Conservation (phyloP, 176 grass and related monocot species). For the Coix lacrymajobi region DNA sequence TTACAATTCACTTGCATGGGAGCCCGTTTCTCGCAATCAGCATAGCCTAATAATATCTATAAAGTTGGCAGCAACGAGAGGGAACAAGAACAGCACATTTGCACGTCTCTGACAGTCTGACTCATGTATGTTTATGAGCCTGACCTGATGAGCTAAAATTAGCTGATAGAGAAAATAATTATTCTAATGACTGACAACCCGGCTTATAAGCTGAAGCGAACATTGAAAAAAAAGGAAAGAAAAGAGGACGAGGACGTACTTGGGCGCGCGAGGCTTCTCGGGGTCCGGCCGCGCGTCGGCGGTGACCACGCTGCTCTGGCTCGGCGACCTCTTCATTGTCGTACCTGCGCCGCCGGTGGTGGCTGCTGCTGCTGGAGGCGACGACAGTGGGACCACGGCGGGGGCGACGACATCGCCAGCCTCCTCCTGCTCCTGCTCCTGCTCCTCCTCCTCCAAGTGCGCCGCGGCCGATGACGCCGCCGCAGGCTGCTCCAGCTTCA, state of each 20-base stretch:
- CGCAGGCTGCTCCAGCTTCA: conserved; percentile 43
- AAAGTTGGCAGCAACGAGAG: not conserved
- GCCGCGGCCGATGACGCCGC: not conserved
- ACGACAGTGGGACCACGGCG: not conserved
- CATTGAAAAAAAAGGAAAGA: no score
- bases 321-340: conserved; percentile 42
- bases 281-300: conserved; percentile 31
- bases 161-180: no score
- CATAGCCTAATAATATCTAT: not conserved
- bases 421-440: not conserved
- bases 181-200: no score
- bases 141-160: no score
- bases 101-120: not conserved
- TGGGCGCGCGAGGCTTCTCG: conserved; percentile 59
- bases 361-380: not conserved
- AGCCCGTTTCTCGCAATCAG: not conserved
- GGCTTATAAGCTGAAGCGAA: no score
- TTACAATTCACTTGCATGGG: no score
- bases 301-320: conserved; percentile 34
- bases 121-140: no score
- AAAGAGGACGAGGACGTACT: conserved; percentile 34
- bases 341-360: not conserved
- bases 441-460: not conserved
- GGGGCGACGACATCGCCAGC: not conserved
- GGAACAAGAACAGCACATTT: not conserved